Base-by-base conservation (phyloP, 2,329 filamentous ascomycete genomes). In the Chaetoscypha palmicola region DNA sequence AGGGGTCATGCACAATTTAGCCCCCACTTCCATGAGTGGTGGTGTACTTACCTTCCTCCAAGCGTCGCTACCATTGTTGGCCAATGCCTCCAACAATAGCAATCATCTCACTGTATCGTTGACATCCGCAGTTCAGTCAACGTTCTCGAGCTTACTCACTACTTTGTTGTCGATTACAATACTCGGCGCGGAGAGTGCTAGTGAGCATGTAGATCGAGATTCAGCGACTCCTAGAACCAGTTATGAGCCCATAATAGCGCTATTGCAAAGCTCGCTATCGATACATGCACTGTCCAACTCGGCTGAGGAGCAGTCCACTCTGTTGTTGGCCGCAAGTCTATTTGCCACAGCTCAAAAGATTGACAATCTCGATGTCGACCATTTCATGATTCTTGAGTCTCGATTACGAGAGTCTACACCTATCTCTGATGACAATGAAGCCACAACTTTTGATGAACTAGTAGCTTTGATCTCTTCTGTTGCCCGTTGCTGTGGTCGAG, bases 401-500 rank as follows among this genome's bases (percentile, higher is more conserved):
- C 9, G 31, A 21, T 24, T 22, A 17, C 12, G 24, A 42, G 9
- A 2, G 21, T 39, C 24, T 21, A 23, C 51, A n/a, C 28, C 47
- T 23, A 30, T 48, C 30, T 34, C 17, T 22, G 33, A 14, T 2
- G 24, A 14, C 9, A 10, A 36, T 8, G 39, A 38, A 1, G 30
- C 43, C 11, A 34, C 38, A 9, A 31, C n/a, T 5, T 57, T 55
- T 28, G 30, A 43, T 21, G 48, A 53, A 28, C 35, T 50, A 11
- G 54, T 53, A 4, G 54, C 60, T 1, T 62, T 77, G 28, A 55
- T 70, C 22, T 68, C 68, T 45, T 68, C 66, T 5, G 58, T 75
- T 9, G 68, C 73, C 2, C 67, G 70, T 23, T 70, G 64, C 50
- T 73, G 70, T 50, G 66, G 69, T 12, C 68, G 69, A 45, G 66